These are phyloP conservation scores for Lepidium africanum DNA, from an alignment of 345 rosid genomes.

Conservation along the genomic window DNA sequence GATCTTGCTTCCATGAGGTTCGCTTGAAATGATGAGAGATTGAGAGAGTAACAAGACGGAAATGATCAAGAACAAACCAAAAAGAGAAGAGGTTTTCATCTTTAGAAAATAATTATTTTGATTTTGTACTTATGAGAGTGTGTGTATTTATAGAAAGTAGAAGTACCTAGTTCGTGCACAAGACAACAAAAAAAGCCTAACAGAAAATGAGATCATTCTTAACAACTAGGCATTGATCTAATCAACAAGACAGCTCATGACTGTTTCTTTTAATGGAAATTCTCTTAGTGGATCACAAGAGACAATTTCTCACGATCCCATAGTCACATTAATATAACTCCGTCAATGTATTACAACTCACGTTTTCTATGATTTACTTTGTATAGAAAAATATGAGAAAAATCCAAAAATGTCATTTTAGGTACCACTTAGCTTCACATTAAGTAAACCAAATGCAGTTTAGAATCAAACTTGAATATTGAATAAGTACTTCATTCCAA, in stretches of 20 bases:
- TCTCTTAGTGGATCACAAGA: neutral
- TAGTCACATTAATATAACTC: neutral
- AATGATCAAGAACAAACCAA: constrained; percentile 22
- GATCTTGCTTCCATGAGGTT: neutral
- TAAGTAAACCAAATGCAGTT: neutral
- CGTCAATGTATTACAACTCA: neutral
- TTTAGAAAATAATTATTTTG: neutral
- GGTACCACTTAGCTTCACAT: neutral
- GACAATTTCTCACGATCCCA: constrained; percentile 5
- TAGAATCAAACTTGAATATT: neutral
- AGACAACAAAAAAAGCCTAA: neutral
- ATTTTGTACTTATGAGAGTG: neutral
- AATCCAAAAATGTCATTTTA: neutral
- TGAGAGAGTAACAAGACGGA: constrained; percentile 20
- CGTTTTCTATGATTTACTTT: neutral
- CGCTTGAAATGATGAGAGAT: constrained; percentile 6
- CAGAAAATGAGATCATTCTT: neutral
- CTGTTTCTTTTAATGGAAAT: neutral
- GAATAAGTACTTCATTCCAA: neutral
- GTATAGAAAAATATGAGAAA: neutral
- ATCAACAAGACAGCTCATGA: neutral
- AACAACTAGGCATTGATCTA: constrained; percentile 1
- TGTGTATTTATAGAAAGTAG: constrained; percentile 9
- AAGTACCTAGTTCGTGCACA: constrained; percentile 8
- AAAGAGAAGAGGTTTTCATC: constrained; percentile 14